Base-by-base conservation (phyloP, 495 filamentous ascomycete genomes). In the Xylaria nigripes region DNA sequence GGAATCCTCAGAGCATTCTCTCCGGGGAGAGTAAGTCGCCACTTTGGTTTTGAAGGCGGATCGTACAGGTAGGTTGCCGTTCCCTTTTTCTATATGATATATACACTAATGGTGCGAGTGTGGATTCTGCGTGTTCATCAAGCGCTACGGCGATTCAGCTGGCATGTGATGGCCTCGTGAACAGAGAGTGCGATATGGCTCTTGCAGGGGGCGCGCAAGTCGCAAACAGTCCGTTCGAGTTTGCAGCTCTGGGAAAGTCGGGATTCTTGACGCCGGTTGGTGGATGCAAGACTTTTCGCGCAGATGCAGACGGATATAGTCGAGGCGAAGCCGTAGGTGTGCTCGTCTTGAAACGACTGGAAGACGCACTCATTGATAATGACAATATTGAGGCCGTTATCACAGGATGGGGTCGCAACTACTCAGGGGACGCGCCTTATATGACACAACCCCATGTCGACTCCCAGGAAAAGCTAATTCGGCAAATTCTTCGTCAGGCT, bases 1-100 rank as follows among this genome's bases (percentile, higher is more conserved):
- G 88, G 87, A 45, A 84, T 81, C 42, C 80, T 85, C 32, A 76
- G 86, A 49, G 86, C 87, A 4, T 90, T 91, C 59, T 81, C 79
- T 8, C 86, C 63, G 2, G 63, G 65, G 0, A 43, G 61, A 23
- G 42, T 66, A 4, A 77, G 75, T 50, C 76, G 71, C 50, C 63
- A 67, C 49, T 78, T 74, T 50, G 61, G 61, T 9, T 74, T 61
- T 38, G 60, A 60, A 19, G 72, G 72, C 2, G 66, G 66, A n/a
- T 62, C 50, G 10, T 69, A 63, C 21, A 85, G 41, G 50, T 52
- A 45, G 8, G 50, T 45, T 16, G 15, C 48, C 82, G 81, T 30
- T 7, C 15, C n/a, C n/a, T n/a, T 16, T 18, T 29, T 32, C 6
- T 7, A 2, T 15, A 40, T 1, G 10, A 2, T 8, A 13, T 9